These are phyloP conservation scores for Fusarium sp. DNA, from an alignment of 2,329 filamentous ascomycete species.

Conservation along the genomic window DNA sequence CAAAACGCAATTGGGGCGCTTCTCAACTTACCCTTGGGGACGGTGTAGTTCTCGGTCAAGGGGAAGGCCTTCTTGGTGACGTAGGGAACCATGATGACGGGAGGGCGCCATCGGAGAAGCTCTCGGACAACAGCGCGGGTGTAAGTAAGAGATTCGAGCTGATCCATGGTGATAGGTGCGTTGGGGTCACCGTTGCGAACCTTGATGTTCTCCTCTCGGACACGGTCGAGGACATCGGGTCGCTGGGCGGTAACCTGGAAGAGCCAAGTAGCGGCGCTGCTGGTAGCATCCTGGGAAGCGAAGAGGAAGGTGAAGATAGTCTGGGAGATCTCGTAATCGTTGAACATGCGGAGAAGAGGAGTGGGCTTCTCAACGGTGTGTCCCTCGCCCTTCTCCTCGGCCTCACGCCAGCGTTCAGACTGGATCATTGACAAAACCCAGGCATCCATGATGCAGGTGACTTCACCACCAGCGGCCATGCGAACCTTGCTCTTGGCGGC, in stretches of 20 bases:
- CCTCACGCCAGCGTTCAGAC: conserved; percentile 83
- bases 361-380: conserved; percentile 82
- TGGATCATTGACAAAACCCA: conserved; percentile 93
- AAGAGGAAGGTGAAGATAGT: conserved; percentile 97
- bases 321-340: conserved; percentile 90
- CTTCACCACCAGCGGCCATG: conserved; percentile 87
- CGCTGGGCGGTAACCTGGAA: conserved; percentile 95
- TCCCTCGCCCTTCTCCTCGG: conserved; percentile 77
- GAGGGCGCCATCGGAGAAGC: conserved; percentile 91
- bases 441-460: conserved; percentile 93
- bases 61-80: conserved; percentile 95
- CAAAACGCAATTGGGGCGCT: neutral
- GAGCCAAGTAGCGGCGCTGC: conserved; percentile 91
- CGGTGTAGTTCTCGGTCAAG: conserved; percentile 87
- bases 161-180: conserved; percentile 79
- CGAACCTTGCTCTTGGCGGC: conserved; percentile 92
- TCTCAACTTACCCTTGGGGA: conserved; percentile 77
- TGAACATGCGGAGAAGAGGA: conserved; percentile 86
- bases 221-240: conserved; percentile 89
- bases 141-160: conserved; percentile 89
- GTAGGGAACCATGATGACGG: conserved; percentile 97
- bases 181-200: conserved; percentile 80
- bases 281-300: conserved; percentile 96
- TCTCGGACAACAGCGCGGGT: conserved; percentile 93
- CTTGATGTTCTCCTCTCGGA: conserved; percentile 89